Evolutionary conservation across 768 basidiomycete species (phyloP), one percentile per base, ranked within the genome.

Genomic region (Pleurotus citrinopileatus): DNA sequence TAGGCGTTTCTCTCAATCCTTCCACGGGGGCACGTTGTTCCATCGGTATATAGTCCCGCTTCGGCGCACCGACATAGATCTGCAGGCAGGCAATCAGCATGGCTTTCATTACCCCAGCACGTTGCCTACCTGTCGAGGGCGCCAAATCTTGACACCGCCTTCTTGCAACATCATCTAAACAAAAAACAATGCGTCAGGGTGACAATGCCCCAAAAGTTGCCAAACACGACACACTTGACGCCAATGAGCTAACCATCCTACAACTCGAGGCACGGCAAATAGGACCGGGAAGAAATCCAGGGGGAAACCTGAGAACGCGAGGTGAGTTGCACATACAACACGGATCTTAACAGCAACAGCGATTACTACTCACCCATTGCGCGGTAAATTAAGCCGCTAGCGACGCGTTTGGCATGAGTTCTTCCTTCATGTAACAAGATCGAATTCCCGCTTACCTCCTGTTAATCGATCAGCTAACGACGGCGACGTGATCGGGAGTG

Each of bases 191-290:
- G 50, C 44, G 36, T n/a, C 29, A 53, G 26, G 53, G 26, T 12
- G 32, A 58, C 40, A 61, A 43, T 29, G 50, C 42, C 38, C n/a
- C 22, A 27, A 43, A 43, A 27, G 19, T 25, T 48, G 10, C 25
- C 17, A 42, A 48, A 23, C 42, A 53, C 17, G 13, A 57, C 68
- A 51, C 53, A 84, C 89, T 79, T 91, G 90, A 52, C 90, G 78
- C 93, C 93, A 95, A 68, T 94, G 93, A 0, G 92, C 90, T 6
- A 95, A 75, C 94, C 93, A 95, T 17, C 94, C 93, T 23, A 92
- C 91, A 6, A 96, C 91, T 19, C 94, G 83, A 1, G 94, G 94
- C 2, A 96, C 92, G 17, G 87, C 92, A 63, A 96, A 96, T 27
- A 96, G 73, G 19, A 96, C 93, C 0, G 94, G 93, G 83, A 94